phyloP scores from a whole-genome alignment of 345 rosid genomes.

The Sonneratia caseolaris region DNA sequence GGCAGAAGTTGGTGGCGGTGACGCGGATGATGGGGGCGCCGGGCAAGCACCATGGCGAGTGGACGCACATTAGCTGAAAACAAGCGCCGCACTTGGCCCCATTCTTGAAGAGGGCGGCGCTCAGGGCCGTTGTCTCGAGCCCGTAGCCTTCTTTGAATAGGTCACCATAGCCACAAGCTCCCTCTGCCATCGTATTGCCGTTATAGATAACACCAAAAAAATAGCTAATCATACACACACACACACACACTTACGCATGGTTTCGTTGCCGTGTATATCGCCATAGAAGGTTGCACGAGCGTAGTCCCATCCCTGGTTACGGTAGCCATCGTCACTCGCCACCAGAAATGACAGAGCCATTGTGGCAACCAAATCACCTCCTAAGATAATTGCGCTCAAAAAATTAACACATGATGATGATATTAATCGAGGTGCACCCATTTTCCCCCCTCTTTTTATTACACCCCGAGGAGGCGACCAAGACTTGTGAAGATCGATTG shows the following conservation, averaged over 20 bases:
- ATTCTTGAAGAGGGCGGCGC: constrained; percentile 10
- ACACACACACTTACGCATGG: constrained; percentile 4
- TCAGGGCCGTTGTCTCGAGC: constrained; percentile 5
- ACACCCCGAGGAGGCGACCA: too few species aligned
- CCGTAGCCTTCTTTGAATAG: constrained; percentile 3
- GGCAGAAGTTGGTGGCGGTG: constrained; percentile 11
- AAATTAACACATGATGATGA: too few species aligned
- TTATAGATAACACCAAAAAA: neutral
- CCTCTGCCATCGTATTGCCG: neutral
- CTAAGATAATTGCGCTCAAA: too few species aligned
- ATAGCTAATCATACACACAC: neutral
- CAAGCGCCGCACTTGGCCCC: constrained; percentile 8
- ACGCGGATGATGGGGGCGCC: constrained; percentile 1
- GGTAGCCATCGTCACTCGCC: too few species aligned
- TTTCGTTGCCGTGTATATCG: neutral
- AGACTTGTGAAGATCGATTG: too few species aligned
- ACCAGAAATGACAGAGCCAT: too few species aligned
- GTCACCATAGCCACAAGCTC: constrained; percentile 12
- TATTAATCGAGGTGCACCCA: too few species aligned
- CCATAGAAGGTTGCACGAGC: constrained; percentile 11
- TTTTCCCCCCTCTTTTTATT: too few species aligned
- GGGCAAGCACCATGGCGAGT: constrained; percentile 10
- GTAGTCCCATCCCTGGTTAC: neutral
- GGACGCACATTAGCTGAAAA: constrained; percentile 1
- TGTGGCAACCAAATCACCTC: too few species aligned